Evolutionary conservation across 1,284 basidiomycete genomes (phyloP), one percentile per base, ranked within the genome.

Genomic region (Trichosporon asahii): DNA sequence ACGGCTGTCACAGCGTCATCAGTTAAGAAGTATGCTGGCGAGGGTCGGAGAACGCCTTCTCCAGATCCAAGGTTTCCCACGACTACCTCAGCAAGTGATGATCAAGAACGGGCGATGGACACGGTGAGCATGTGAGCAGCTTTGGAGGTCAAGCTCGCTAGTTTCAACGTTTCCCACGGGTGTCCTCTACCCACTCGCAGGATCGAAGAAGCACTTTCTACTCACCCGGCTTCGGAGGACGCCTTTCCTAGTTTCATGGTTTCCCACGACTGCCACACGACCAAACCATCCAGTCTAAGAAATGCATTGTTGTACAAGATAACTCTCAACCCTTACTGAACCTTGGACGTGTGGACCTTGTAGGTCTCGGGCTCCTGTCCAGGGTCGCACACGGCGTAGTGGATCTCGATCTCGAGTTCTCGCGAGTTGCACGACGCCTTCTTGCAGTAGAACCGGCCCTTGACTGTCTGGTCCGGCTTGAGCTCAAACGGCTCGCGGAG

Each of bases 381-480:
- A 4, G 53, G 60, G 25, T 63, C 63, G 15, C 55, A 72, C 12
- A 72, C 66, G 31, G 69, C 70, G 66, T 74, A 98, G 79, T 95
- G 93, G 63, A 98, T 91, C 85, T 98, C 95, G 15, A 96, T 89
- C 74, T 97, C 92, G 64, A 98, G 85, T 78, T 98, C 95, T 65
- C 96, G 86, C 33, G 90, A 89, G 81, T 98, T 98, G n/a, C 85
- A 86, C 25, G 86, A 83, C 75, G 89, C 91, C 85, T 98, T 96
- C 68, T 86, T 87, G 78, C 93, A 94, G 76, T 89, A 88, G 86
- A 98, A 95, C 29, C 85, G 88, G 8, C 96, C 96, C 7, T 86
- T 82, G 35, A 98, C 89, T 15, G 2, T 80, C 87, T 66, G 70
- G 90, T 94, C 94, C 81, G 91, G 88, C 8, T 87, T 85, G 0